These are phyloP conservation scores for Talaromyces pinophilus DNA, from an alignment of 2,329 filamentous ascomycete species.

Conservation along the genomic window DNA sequence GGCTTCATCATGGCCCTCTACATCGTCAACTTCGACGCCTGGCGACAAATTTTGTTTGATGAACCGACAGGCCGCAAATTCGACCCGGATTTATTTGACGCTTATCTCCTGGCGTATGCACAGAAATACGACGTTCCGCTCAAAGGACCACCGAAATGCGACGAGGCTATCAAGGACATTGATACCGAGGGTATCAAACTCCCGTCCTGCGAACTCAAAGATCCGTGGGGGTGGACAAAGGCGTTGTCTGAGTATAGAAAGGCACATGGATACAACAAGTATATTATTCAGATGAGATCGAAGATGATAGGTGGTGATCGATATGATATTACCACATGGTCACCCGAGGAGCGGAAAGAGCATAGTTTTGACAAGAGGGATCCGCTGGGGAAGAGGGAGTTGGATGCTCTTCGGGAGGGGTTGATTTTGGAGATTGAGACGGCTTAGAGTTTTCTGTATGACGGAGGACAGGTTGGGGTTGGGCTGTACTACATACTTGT, in stretches of 20 bases:
- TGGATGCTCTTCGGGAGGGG: conserved; percentile 43
- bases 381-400: conserved; percentile 35
- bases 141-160: not conserved
- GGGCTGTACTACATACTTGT: not conserved
- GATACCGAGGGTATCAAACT: conserved; percentile 29
- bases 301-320: conserved; percentile 42
- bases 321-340: conserved; percentile 42
- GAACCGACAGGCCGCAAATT: not conserved
- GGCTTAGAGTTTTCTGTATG: not conserved
- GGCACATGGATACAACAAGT: conserved; percentile 14
- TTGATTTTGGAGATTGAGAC: conserved; percentile 29
- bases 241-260: conserved; percentile 30
- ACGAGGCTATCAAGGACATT: conserved; percentile 26
- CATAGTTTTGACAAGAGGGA: conserved; percentile 39
- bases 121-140: not conserved
- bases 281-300: not conserved
- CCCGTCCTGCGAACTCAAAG: conserved; percentile 27
- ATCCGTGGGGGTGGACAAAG: conserved; percentile 33
- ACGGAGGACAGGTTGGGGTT: not conserved
- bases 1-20: conserved; percentile 44
- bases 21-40: conserved; percentile 32
- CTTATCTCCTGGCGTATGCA: not conserved
- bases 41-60: conserved; percentile 10
- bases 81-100: not conserved
- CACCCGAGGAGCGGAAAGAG: conserved; percentile 37